Conservation (phyloP, 768 basidiomycete genomes). For the Coprinopsis sp. region DNA sequence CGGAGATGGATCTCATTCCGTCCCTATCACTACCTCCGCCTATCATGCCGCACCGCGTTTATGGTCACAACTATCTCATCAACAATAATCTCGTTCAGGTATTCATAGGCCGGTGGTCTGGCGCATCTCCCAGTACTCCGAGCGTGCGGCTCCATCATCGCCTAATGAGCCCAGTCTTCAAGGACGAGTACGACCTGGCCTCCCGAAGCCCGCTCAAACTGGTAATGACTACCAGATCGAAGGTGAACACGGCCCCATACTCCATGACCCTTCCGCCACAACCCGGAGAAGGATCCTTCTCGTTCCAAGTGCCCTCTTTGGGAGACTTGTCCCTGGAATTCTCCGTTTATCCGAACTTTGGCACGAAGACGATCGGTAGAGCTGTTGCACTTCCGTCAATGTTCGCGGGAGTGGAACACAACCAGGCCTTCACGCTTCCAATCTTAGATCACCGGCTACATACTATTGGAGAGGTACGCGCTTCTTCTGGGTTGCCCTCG, state of each 20-base stretch:
- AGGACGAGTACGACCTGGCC: conserved; percentile 62
- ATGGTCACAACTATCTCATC: conserved; percentile 95
- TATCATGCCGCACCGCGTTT: conserved; percentile 96
- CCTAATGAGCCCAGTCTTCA: conserved; percentile 62
- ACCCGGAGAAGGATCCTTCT: conserved; percentile 66
- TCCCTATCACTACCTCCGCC: conserved; percentile 94
- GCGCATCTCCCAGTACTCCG: conserved; percentile 27
- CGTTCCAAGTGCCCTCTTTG: conserved; percentile 80
- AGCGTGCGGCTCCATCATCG: conserved; percentile 71
- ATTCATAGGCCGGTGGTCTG: conserved; percentile 67
- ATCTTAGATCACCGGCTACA: conserved; percentile 91
- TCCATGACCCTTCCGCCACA: conserved; percentile 82
- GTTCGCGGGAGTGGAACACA: conserved; percentile 54
- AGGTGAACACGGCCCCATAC: conserved; percentile 83
- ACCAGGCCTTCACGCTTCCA: conserved; percentile 59
- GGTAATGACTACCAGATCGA: conserved; percentile 87
- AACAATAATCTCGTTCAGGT: conserved; percentile 82
- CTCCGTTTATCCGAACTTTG: conserved; percentile 95
- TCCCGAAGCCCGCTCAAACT: conserved; percentile 89
- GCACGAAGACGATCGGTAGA: conserved; percentile 92
- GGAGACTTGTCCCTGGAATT: conserved; percentile 80
- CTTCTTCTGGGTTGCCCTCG: conserved; percentile 2
- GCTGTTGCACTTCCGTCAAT: conserved; percentile 80
- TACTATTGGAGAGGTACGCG: conserved; percentile 83
- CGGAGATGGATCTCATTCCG: conserved; percentile 89